Base-by-base conservation (phyloP, 768 basidiomycete genomes). In the Pilatotrama ljubarskyi region DNA sequence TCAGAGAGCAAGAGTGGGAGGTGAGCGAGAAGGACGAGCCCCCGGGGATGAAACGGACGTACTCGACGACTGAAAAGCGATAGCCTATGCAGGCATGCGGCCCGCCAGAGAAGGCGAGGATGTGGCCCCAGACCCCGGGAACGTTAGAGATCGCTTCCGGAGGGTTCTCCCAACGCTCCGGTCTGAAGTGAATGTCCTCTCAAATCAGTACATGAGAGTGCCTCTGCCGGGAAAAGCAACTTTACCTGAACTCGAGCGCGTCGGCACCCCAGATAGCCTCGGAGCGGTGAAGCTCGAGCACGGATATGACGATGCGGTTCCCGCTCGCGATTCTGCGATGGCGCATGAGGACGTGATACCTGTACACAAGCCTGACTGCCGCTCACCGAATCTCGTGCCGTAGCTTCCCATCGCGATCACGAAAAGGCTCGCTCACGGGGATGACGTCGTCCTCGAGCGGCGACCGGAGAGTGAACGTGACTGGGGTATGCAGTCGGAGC, bases 11-110 rank as follows among this genome's bases (percentile, higher is more conserved):
- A 20, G 1, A 32, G 52, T 32, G 10, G 29, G 29, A 10, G 29
- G n/a, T n/a, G n/a, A n/a, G n/a, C n/a, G n/a, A n/a, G n/a, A n/a
- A n/a, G n/a, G n/a, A n/a, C n/a, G n/a, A n/a, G n/a, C n/a, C n/a
- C n/a, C n/a, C n/a, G n/a, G 5, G 29, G 29, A 15, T 17, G 41
- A 20, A 11, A 18, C 13, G 20, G 13, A 76, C 82, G 36, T 58
- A 85, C 82, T 85, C 85, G n/a, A 81, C 74, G 18, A 88, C 67
- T 7, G 87, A 77, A 66, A 88, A 88, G 3, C 82, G 79, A 66
- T 82, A 87, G 0, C 86, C 86, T 29, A 88, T 87, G 55, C 87
- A 89, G 0, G 83, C 78, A n/a, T 79, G 77, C 11, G 84, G 82
- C 3, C 88, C 88, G 29, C 83, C 84, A 1, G 84, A 61, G 77